phyloP scores from a whole-genome alignment of 805 yeast species.

The Lipomyces japonicus region DNA sequence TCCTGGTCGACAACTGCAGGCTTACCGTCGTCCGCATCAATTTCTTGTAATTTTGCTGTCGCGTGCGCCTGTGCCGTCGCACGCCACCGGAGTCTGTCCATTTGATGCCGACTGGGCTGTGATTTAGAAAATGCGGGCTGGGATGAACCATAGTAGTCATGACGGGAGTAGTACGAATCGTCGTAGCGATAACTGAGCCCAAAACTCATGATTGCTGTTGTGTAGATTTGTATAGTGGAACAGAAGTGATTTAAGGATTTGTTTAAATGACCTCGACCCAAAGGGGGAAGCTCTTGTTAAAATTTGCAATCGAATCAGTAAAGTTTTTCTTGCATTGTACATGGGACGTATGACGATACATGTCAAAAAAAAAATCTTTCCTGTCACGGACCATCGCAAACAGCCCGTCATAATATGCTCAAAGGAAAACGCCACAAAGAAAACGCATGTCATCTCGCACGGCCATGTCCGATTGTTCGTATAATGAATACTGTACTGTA shows the following conservation, averaged over 20 bases:
- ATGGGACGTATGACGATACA: no score
- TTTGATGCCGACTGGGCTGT: conserved; percentile 11
- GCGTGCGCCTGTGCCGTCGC: conserved; percentile 6
- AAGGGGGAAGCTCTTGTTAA: no score
- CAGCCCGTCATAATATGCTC: no score
- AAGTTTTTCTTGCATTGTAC: no score
- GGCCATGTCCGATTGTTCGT: no score
- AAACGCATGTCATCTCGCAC: no score
- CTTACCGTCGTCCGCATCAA: background rate
- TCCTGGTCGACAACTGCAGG: background rate
- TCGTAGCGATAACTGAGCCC: conserved; percentile 15
- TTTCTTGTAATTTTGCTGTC: background rate
- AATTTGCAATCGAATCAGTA: no score
- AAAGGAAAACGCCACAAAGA: no score
- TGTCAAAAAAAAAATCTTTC: no score
- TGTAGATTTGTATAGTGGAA: background rate
- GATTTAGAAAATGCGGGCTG: conserved; percentile 21
- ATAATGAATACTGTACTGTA: no score
- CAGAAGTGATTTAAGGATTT: background rate
- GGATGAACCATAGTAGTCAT: conserved; percentile 12
- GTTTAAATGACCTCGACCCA: background rate
- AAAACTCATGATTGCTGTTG: conserved; percentile 7
- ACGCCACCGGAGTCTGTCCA: conserved; percentile 8
- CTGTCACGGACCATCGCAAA: no score
- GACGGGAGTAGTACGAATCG: conserved; percentile 16